Base-by-base conservation (phyloP, 75 land plant genomes). In the Azolla pinnata region DNA sequence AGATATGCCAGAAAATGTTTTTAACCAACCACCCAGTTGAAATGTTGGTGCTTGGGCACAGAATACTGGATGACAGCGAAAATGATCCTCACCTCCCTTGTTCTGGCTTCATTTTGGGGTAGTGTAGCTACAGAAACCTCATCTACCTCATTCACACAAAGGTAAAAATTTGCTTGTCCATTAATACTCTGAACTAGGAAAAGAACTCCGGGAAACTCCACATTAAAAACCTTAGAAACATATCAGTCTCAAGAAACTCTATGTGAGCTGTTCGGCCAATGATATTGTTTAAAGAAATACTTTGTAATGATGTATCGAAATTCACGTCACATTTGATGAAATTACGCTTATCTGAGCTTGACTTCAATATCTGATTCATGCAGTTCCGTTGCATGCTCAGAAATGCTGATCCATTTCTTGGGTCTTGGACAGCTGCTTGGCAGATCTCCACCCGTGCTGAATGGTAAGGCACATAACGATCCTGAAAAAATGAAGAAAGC, bases 221-320 rank as follows among this genome's bases (percentile, higher is more conserved):
- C 83, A 87, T 79, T 23, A 87, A 66, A 65, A 87, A 87, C 52
- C 59, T 78, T 27, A 77, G 80, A 79, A 79, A 87, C 26, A 67
- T 55, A 61, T 82, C 88, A n/a, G 80, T 71, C 58, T 87, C 92
- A 12, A 87, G 67, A 40, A 87, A 87, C 68, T 87, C 92, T n/a
- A 87, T 87, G 58, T 87, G 92, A 31, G 92, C 92, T 29, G 92
- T 84, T 20, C 92, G 73, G n/a, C 92, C 92, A 49, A 87, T 87
- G 24, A 81, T 29, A 48, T 79, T 74, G 55, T 87, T 84, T 61
- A 87, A 44, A 46, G 67, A 81, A 33, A 72, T 62, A 3, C 78
- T 73, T 28, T 81, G 85, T 1, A 73, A 2, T 16, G 88, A 71
- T 8, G 68, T 71, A 32, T 81, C 80, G 59, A 87, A 87, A 65